Base-by-base conservation (phyloP, 1,284 basidiomycete genomes). In the Erythrobasidium hasegawianum region DNA sequence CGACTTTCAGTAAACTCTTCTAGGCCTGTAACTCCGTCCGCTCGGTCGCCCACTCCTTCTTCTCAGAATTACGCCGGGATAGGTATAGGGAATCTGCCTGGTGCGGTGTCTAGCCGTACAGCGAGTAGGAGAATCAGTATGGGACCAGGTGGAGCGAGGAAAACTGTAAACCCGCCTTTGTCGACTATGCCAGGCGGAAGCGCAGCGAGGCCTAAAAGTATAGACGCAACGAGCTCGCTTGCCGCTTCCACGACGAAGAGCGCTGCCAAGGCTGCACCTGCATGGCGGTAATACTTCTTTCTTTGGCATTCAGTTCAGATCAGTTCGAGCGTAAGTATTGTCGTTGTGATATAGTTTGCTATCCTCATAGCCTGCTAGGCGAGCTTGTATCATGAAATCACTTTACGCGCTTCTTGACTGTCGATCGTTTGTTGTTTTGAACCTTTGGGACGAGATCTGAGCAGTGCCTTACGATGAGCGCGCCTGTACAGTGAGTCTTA, bases 11-110 rank as follows among this genome's bases (percentile, higher is more conserved):
- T 47, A n/a, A 24, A 47, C 43, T 8, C 26, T 8, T 53, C 50
- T 3, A 20, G 50, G 24, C 20, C 50, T 3, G 26, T 20, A 8
- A 53, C 50, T 7, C 50, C 50, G 3, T n/a, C 22, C 14, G 50
- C 18, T 20, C n/a, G 50, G 7, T 29, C 50, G 4, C 50, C 50
- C 50, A 53, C 50, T 20, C 50, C 50, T 53, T 53, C 50, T 22
- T 53, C 50, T 16, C 9, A 8, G 20, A 33, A 33, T 33, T 53
- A 53, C 26, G 7, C 18, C 7, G 20, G 22, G 5, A 22, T 53
- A 20, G 50, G 22, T 7, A 7, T 47, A 4, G 43, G 43, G 11
- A 33, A 33, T 24, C 43, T 18, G 43, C 43, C 16, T 47, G 43
- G 43, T 24, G 43, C 20, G 16, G 14, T 26, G 16, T 53, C 50